These are phyloP conservation scores for Sanghuangporus sanghuang DNA, from an alignment of 1,284 basidiomycete genomes.

Conservation along the genomic window DNA sequence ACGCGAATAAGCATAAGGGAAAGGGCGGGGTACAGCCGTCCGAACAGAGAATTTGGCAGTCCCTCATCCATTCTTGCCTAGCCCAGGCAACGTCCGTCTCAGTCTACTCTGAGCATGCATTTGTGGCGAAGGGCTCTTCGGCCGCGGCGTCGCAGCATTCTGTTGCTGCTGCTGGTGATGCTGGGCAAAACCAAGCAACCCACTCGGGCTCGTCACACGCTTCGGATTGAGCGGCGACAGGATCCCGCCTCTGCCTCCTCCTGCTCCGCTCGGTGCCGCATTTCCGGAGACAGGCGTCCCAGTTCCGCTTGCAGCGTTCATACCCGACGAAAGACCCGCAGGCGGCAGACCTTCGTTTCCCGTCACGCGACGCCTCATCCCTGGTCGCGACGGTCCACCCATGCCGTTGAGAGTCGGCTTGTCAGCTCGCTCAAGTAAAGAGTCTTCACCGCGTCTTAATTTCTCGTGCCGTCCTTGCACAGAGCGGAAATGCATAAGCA, in stretches of 20 bases:
- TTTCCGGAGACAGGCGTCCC: not conserved
- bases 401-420: not conserved
- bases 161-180: constrained; percentile 1
- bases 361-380: constrained; percentile 15
- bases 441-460: constrained; percentile 46
- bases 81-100: constrained; percentile 8
- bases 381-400: constrained; percentile 14
- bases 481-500: constrained; percentile 80
- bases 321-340: not conserved
- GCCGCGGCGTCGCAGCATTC: not conserved
- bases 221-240: constrained; percentile 16
- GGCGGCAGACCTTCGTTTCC: constrained; percentile 10
- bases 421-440: constrained; percentile 6
- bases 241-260: constrained; percentile 4
- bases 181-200: constrained; percentile 7
- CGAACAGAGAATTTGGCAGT: not conserved
- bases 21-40: not conserved
- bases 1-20: not conserved
- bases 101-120: constrained; percentile 3
- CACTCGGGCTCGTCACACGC: constrained; percentile 11
- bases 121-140: constrained; percentile 13
- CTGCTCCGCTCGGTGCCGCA: not conserved
- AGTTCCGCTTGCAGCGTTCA: not conserved
- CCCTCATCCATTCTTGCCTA: constrained; percentile 1
- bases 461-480: constrained; percentile 87